Base-by-base conservation (phyloP, 2,329 filamentous ascomycete species). In the Ustilaginoidea virens region DNA sequence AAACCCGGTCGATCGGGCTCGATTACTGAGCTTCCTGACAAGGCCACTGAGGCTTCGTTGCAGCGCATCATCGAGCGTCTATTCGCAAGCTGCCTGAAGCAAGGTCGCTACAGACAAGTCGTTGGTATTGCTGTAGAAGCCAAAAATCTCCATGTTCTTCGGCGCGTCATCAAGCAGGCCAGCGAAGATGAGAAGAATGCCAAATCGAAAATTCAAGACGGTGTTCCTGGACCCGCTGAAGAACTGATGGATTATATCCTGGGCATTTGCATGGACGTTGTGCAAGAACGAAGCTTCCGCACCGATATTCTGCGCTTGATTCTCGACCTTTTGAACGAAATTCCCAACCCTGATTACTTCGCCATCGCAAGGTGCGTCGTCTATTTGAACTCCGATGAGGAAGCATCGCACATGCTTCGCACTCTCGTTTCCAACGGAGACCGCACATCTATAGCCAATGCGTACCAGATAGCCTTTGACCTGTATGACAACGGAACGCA, bases 401-500 rank as follows among this genome's bases (percentile, higher is more conserved):
- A 94, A 62, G 90, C 90, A 0, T 86, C 85, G 7, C 72, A 71
- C 37, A 86, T 98, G 56, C 70, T 98, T 23, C 70, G 70, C 29
- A 76, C 82, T 41, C 67, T 98, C 14, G 76, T 96, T 7, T 67
- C 79, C 36, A 80, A 80, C 39, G 81, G 74, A 5, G 81, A 92
- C 40, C 66, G 74, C 28, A 74, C 74, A 35, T 85, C 83, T 1
- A 70, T 82, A 11, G 80, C 86, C 13, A 78, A 82, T 28, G 90
- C 90, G 12, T 98, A 96, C 52, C 90, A 98, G 51, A 92, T 98
- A 33, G 90, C 87, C 2, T 98, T 98, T 46, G 90, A 98, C 46
- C 66, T 98, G 5, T 96, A 94, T 54, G 90, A 98, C 57, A 98
- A 98, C 47, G 90, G 90, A 41, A 96, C 90, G 0, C 90, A 98